phyloP scores from a whole-genome alignment of 78 protist species.

The Trichosphaerium sp. region DNA sequence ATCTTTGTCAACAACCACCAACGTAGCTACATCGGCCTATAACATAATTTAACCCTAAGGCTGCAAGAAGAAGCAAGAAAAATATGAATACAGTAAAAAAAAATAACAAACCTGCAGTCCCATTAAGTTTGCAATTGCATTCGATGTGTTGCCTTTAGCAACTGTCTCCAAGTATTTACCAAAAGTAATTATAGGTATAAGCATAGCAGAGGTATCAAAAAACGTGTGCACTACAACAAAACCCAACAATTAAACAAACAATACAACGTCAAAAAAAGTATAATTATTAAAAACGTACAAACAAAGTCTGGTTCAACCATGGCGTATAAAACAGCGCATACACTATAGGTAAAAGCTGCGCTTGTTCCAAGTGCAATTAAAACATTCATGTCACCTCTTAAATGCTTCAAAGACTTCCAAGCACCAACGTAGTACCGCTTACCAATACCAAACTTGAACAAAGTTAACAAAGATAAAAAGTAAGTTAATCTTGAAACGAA shows the following conservation, averaged over 20 bases:
- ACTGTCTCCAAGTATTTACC: constrained; percentile 37
- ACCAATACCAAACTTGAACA: constrained; percentile 10
- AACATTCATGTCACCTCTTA: constrained; percentile 35
- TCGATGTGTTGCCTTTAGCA: constrained; percentile 42
- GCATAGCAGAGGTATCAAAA: constrained; percentile 1
- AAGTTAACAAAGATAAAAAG: too few species aligned
- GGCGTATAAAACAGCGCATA: constrained; percentile 25
- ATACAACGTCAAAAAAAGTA: too few species aligned
- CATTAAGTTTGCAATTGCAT: constrained; percentile 8
- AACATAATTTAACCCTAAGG: too few species aligned
- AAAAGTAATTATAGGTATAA: constrained; percentile 27
- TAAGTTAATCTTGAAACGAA: too few species aligned
- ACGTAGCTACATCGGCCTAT: not conserved
- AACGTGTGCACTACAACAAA: too few species aligned
- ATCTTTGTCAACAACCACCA: not conserved
- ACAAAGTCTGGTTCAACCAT: too few species aligned
- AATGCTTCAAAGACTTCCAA: not conserved
- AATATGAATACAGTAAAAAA: too few species aligned
- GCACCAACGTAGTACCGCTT: constrained; percentile 14
- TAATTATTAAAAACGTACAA: too few species aligned
- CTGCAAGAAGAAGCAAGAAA: too few species aligned
- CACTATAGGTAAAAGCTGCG: constrained; percentile 69
- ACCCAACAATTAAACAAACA: too few species aligned
- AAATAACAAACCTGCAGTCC: constrained; percentile 5
- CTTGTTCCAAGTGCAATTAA: constrained; percentile 43